Conservation (phyloP, 148 eudicot species). For the Spergularia bocconei region DNA sequence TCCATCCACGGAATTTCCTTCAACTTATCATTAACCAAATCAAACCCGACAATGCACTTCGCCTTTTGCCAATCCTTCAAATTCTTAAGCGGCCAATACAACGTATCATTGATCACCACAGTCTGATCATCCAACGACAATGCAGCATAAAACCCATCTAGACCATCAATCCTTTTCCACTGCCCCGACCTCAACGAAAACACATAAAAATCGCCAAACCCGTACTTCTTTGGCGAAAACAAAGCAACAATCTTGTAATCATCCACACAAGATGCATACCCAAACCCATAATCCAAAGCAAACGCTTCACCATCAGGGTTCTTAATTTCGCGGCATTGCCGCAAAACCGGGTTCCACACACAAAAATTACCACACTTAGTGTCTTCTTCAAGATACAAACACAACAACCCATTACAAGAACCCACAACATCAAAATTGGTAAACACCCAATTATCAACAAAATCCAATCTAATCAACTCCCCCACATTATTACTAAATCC, state of each 20-base stretch:
- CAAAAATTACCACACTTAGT: conserved; percentile 4
- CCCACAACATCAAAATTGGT: conserved; percentile 15
- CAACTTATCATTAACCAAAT: conserved; percentile 14
- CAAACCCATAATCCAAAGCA: conserved; percentile 24
- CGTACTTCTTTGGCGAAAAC: conserved; percentile 1
- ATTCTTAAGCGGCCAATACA: conserved; percentile 25
- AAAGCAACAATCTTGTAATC: conserved; percentile 24
- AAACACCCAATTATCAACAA: neutral
- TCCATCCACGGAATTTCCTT: conserved; percentile 23
- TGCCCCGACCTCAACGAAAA: conserved; percentile 9
- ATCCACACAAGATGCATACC: conserved; percentile 19
- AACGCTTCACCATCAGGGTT: neutral
- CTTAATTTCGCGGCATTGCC: conserved; percentile 1
- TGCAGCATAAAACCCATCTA: conserved; percentile 6
- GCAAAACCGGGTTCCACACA: conserved; percentile 26
- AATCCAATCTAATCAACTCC: conserved; percentile 8
- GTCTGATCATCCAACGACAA: conserved; percentile 2
- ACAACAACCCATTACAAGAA: conserved; percentile 23
- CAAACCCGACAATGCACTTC: conserved; percentile 22
- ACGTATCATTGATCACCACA: conserved; percentile 17
- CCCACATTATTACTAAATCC: neutral
- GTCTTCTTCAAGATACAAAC: conserved; percentile 21
- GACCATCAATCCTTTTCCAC: conserved; percentile 19
- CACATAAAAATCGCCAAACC: conserved; percentile 12
- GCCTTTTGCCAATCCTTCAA: conserved; percentile 6